Conservation (phyloP, 495 filamentous ascomycete species). For the Penicillium canescens region DNA sequence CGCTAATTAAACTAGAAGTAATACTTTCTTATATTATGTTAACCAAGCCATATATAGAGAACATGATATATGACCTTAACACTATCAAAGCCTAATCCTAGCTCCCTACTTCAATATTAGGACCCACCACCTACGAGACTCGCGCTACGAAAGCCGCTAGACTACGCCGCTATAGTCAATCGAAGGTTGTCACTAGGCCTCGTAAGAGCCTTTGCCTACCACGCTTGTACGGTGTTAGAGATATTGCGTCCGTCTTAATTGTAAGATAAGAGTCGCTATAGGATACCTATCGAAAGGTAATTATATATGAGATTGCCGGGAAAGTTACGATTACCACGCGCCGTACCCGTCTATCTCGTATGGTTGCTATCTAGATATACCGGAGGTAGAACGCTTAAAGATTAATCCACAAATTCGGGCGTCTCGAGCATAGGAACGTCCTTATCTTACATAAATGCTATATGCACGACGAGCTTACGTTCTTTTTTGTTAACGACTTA, state of each 20-base stretch:
- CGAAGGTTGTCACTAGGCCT: slow-evolving; percentile 1
- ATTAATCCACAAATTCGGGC: slow-evolving; percentile 7
- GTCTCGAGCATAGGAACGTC: slow-evolving; percentile 1
- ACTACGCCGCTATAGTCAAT: neutral
- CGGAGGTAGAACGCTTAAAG: slow-evolving; percentile 1
- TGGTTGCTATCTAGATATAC: slow-evolving; percentile 10
- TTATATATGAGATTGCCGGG: slow-evolving; percentile 6
- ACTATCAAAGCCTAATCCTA: slow-evolving; percentile 9
- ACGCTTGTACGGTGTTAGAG: neutral
- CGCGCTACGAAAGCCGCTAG: neutral
- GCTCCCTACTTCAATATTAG: neutral
- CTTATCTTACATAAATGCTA: slow-evolving; percentile 2
- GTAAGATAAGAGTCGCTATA: slow-evolving; percentile 9
- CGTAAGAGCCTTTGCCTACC: slow-evolving; percentile 5
- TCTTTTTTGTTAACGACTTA: slow-evolving; percentile 7
- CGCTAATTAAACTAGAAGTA: neutral
- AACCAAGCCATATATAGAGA: slow-evolving; percentile 1
- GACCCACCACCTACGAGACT: neutral
- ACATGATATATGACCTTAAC: slow-evolving; percentile 6
- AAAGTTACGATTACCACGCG: slow-evolving; percentile 8
- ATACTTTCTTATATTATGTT: neutral
- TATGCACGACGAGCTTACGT: slow-evolving; percentile 2
- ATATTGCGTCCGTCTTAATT: no score
- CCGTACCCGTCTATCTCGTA: slow-evolving; percentile 3
- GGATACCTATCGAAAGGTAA: slow-evolving; percentile 9